A percentile compares a stretch with the other conserved stretches of the same genome.
phyloP scores from a whole-genome alignment of 2,329 filamentous ascomycete species.

The Ascosphaera apis region DNA sequence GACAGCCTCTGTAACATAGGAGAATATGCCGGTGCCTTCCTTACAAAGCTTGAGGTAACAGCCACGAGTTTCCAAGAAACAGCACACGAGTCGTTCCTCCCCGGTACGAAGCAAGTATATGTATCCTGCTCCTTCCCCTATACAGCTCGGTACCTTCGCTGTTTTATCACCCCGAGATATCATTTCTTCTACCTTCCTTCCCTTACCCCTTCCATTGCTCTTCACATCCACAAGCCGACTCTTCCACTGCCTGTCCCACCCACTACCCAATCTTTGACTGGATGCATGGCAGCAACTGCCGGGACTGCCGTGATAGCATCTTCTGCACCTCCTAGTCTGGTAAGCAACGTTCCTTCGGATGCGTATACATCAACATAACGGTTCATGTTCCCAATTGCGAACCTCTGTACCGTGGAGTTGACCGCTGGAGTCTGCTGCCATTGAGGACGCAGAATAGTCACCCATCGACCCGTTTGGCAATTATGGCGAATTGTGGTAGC shows the following conservation, averaged over 20 bases:
- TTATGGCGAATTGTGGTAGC: conserved; percentile 54
- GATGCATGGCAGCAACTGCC: conserved; percentile 77
- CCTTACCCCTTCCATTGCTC: too few species aligned
- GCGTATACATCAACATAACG: conserved; percentile 85
- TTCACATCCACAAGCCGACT: conserved; percentile 67
- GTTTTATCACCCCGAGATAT: too few species aligned
- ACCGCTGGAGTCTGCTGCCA: conserved; percentile 64
- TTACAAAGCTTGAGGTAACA: too few species aligned
- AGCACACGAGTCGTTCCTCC: too few species aligned
- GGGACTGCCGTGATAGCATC: conserved; percentile 75
- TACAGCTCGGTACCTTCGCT: too few species aligned
- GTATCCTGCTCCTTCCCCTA: too few species aligned
- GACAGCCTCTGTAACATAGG: too few species aligned
- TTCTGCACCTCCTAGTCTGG: conserved; percentile 69
- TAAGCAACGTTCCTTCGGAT: conserved; percentile 60
- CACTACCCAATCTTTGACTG: conserved; percentile 70
- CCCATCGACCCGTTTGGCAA: conserved; percentile 88
- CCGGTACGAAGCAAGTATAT: too few species aligned
- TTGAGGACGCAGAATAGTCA: conserved; percentile 65
- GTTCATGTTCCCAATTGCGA: conserved; percentile 94
- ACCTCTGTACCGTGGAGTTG: conserved; percentile 68
- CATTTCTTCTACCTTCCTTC: too few species aligned
- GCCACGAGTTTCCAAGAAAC: too few species aligned
- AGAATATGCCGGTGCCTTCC: too few species aligned
- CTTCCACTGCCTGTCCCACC: conserved; percentile 85